Evolutionary conservation across 495 filamentous ascomycete genomes (phyloP), one percentile per base, ranked within the genome.

Genomic region (Articulospora tetracladia): DNA sequence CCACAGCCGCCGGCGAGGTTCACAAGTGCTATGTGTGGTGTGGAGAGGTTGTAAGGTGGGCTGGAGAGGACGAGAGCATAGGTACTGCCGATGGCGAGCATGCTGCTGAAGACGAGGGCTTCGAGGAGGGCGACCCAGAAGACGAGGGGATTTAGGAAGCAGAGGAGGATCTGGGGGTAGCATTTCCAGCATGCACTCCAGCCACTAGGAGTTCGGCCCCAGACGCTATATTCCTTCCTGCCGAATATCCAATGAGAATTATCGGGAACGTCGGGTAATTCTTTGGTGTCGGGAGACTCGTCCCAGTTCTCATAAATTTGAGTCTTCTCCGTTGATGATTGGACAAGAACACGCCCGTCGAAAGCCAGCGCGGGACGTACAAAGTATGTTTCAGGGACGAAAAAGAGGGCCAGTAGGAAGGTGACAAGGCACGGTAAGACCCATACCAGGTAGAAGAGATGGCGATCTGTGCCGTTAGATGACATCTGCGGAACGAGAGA

Each of bases 71-170:
- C 69, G 30, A 30, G 69, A 48, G 68, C 61, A 63, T 75, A 78
- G 6, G 74, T 76, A 8, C 67, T 73, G 12, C 63, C 68, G 44
- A 76, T 74, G 49, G 71, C 70, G 36, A 78, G 13, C 27, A 52
- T 73, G 46, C 69, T 61, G 8, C 73, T 73, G 17, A 77, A 65
- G 1, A 70, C 70, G 12, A 77, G 57, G 1, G 73, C 74, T 28
- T 78, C 75, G 4, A 76, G 60, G 19, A 67, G 61, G 4, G 72
- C 48, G 3, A 70, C 71, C 74, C 74, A 78, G 47, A 76, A 60
- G 10, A 77, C 70, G 36, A 74, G 73, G 0, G 74, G 75, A 55
- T 76, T 75, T 36, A 62, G 4, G 12, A 61, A 28, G 30, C 52
- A 55, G 12, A 48, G 27, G 2, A 57, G 30, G 25, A 57, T 52